phyloP scores from a whole-genome alignment of 495 filamentous ascomycete species.

The Penicillium flavigenum region DNA sequence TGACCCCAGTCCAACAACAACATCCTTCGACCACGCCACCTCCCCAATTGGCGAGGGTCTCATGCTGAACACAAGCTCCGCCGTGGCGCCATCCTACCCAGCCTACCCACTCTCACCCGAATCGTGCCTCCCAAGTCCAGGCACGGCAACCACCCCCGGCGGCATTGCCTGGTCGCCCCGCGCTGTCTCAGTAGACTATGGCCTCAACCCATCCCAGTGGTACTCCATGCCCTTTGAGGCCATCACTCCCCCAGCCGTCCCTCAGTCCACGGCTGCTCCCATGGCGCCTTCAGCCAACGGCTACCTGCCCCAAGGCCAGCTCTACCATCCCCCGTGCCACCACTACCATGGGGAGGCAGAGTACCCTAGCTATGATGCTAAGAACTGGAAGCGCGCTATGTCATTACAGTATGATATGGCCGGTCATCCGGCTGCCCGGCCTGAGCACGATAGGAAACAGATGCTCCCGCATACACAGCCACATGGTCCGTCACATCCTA shows the following conservation, averaged over 20 bases:
- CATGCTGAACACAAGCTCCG: constrained; percentile 26
- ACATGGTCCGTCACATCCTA: constrained; percentile 9
- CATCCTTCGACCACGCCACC: constrained; percentile 32
- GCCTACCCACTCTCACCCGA: constrained; percentile 32
- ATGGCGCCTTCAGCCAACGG: constrained; percentile 25
- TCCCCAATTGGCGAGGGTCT: constrained; percentile 26
- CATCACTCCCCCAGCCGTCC: constrained; percentile 28
- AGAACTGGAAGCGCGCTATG: constrained; percentile 38
- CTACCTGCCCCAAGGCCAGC: constrained; percentile 21
- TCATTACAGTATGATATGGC: constrained; percentile 35
- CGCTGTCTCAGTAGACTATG: constrained; percentile 29
- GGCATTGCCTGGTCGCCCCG: constrained; percentile 23
- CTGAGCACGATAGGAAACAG: constrained; percentile 31
- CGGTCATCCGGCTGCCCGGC: constrained; percentile 18
- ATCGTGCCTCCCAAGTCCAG: constrained; percentile 29
- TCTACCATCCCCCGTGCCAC: constrained; percentile 25
- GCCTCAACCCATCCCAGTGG: constrained; percentile 31
- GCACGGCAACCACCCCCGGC: constrained; percentile 14
- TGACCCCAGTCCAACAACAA: constrained; percentile 25
- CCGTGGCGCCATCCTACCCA: constrained; percentile 25
- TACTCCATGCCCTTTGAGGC: constrained; percentile 37
- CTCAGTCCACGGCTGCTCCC: constrained; percentile 30
- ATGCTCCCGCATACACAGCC: constrained; percentile 19
- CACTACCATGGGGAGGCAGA: constrained; percentile 21
- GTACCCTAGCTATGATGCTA: constrained; percentile 28